These are phyloP conservation scores for Astrothelium subdiscretum DNA, from an alignment of 495 filamentous ascomycete genomes.

Conservation along the genomic window DNA sequence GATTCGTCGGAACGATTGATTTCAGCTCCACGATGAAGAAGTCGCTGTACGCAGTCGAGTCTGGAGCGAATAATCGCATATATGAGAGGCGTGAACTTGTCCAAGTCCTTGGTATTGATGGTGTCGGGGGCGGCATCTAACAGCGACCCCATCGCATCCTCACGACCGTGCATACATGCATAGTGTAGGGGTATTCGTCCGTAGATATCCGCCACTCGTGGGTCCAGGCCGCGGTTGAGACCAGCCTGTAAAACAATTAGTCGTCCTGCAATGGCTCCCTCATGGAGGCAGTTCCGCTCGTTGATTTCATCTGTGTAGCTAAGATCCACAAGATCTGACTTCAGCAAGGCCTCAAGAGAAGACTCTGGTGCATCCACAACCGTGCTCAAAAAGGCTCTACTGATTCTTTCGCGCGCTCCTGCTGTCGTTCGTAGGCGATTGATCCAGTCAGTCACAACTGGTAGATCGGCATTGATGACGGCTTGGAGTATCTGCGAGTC, in stretches of 20 bases:
- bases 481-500: constrained; percentile 84
- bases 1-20: constrained; percentile 71
- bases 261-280: constrained; percentile 83
- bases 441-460: constrained; percentile 52
- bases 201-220: constrained; percentile 78
- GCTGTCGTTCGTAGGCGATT: constrained; percentile 40
- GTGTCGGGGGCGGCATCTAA: constrained; percentile 50
- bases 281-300: constrained; percentile 88
- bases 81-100: constrained; percentile 93
- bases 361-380: constrained; percentile 76
- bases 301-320: constrained; percentile 93
- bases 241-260: constrained; percentile 63
- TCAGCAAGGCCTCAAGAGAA: constrained; percentile 61
- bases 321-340: constrained; percentile 72
- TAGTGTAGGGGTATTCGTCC: constrained; percentile 91
- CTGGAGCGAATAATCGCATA: constrained; percentile 85
- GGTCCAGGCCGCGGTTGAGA: constrained; percentile 56
- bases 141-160: constrained; percentile 70
- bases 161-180: constrained; percentile 83
- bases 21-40: constrained; percentile 60
- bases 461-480: constrained; percentile 60
- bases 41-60: constrained; percentile 59
- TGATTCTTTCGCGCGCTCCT: constrained; percentile 60
- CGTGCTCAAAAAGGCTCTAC: constrained; percentile 76
- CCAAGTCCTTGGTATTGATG: constrained; percentile 79